These are phyloP conservation scores for Coemansia sp. DNA, from an alignment of 192 early-diverging fungal genomes.

Conservation along the genomic window DNA sequence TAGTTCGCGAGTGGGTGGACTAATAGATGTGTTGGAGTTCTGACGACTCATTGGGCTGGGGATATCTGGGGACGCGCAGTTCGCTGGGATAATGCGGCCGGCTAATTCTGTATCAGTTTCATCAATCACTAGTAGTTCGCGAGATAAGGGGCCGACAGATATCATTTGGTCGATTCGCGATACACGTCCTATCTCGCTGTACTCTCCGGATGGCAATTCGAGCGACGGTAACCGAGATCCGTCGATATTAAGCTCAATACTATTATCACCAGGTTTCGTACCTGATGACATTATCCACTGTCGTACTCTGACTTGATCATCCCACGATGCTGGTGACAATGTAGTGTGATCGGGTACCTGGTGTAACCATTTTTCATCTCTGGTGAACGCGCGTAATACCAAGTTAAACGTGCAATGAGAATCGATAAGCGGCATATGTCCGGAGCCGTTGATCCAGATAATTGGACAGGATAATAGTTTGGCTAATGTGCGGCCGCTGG, in stretches of 20 bases:
- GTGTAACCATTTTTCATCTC: conserved; percentile 35
- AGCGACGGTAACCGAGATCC: neutral
- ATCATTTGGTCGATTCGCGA: conserved; percentile 20
- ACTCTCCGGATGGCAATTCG: neutral
- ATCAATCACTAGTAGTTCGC: conserved; percentile 39
- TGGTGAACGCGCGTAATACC: conserved; percentile 36
- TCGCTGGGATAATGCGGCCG: conserved; percentile 32
- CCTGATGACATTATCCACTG: conserved; percentile 23
- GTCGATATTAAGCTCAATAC: neutral
- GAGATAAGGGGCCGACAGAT: conserved; percentile 23
- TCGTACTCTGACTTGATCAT: conserved; percentile 32
- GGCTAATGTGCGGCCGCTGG: conserved; percentile 48
- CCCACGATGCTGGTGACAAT: conserved; percentile 31
- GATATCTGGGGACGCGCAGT: neutral
- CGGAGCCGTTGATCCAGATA: conserved; percentile 36
- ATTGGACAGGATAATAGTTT: conserved; percentile 47
- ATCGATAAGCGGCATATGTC: conserved; percentile 58
- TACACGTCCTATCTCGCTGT: neutral
- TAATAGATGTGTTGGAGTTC: neutral
- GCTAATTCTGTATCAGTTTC: conserved; percentile 18
- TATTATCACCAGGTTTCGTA: neutral
- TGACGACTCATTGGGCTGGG: neutral
- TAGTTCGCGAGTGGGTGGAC: conserved; percentile 15
- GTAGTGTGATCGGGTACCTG: conserved; percentile 28
- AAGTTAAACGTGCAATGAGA: conserved; percentile 54